Percentiles rank a stretch among this genome's conserved stretches.
Evolutionary conservation across 177 flowering plant species (phyloP).

Genomic region (Tripterygium wilfordii): DNA sequence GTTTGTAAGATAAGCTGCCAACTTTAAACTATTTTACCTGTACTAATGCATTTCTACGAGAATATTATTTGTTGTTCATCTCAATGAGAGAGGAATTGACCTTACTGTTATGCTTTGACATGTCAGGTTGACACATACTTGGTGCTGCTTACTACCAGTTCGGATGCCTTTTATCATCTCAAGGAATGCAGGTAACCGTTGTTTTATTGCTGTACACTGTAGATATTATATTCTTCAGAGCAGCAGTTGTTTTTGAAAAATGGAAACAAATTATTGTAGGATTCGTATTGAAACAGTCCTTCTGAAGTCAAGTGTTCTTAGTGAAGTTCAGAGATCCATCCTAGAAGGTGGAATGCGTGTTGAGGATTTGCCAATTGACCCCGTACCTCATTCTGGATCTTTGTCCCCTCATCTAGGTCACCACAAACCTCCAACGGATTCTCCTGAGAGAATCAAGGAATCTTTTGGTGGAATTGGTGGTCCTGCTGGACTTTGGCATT

Average conservation of each 20-base stretch:
- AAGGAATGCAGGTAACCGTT: conserved; percentile 85
- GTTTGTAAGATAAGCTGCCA: no score
- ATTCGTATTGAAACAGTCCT: conserved; percentile 78
- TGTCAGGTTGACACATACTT: conserved; percentile 91
- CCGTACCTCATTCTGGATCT: conserved; percentile 47
- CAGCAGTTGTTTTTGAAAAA: no score
- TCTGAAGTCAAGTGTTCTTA: conserved; percentile 87
- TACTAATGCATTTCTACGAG: no score
- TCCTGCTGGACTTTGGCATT: conserved; percentile 97
- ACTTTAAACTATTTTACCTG: no score
- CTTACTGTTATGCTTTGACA: conserved; percentile 11
- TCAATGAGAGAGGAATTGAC: not conserved
- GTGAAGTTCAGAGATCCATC: conserved; percentile 83
- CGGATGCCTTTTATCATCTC: conserved; percentile 94
- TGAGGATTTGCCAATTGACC: conserved; percentile 79
- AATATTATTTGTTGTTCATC: no score
- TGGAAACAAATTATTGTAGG: no score
- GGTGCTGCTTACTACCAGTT: conserved; percentile 88
- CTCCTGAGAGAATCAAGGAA: conserved; percentile 38
- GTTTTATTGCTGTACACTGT: no score
- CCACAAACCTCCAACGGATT: conserved; percentile 33
- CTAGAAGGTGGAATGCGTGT: conserved; percentile 91
- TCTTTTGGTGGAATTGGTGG: conserved; percentile 61
- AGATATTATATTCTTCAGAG: no score
- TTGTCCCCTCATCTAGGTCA: conserved; percentile 61